Evolutionary conservation across 805 yeast genomes (phyloP).

Genomic region (Wickerhamiella allomyrinae): DNA sequence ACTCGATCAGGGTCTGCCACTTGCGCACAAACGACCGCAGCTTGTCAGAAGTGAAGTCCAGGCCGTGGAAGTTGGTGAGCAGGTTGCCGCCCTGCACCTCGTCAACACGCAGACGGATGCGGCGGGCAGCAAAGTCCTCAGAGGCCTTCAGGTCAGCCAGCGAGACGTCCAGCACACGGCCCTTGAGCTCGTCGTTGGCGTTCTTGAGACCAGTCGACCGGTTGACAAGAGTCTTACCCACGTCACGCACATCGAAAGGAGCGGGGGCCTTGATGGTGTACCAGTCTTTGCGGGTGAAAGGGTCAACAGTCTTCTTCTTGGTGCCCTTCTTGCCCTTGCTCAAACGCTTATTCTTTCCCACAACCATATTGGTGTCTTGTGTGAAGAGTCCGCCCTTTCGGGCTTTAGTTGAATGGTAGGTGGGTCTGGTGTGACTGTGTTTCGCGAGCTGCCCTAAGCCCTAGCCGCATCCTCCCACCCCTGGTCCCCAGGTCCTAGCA

Average conservation of each 20-base stretch:
- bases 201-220: slow-evolving; percentile 93
- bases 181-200: slow-evolving; percentile 96
- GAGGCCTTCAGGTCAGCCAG: slow-evolving; percentile 97
- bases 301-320: slow-evolving; percentile 99
- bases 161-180: slow-evolving; percentile 91
- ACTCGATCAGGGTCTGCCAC: slow-evolving; percentile 98
- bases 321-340: slow-evolving; percentile 90
- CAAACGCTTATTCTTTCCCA: slow-evolving; percentile 76
- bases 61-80: slow-evolving; percentile 98
- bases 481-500: too few species aligned
- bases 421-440: slow-evolving; percentile 1
- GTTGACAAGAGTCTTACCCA: slow-evolving; percentile 97
- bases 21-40: slow-evolving; percentile 95
- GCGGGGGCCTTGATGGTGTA: slow-evolving; percentile 97
- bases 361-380: slow-evolving; percentile 40
- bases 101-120: slow-evolving; percentile 93
- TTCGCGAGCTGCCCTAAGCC: background rate
- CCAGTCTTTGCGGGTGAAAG: slow-evolving; percentile 99
- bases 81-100: slow-evolving; percentile 98
- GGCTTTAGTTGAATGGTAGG: background rate
- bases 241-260: slow-evolving; percentile 95
- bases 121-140: slow-evolving; percentile 97
- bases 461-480: background rate
- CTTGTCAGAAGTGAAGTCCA: slow-evolving; percentile 96
- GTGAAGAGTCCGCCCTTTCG: slow-evolving; percentile 2